Percentiles rank a stretch among this genome's conserved stretches.
Conservation (phyloP, 1,284 basidiomycete species). For the Stereum hirsutum region DNA sequence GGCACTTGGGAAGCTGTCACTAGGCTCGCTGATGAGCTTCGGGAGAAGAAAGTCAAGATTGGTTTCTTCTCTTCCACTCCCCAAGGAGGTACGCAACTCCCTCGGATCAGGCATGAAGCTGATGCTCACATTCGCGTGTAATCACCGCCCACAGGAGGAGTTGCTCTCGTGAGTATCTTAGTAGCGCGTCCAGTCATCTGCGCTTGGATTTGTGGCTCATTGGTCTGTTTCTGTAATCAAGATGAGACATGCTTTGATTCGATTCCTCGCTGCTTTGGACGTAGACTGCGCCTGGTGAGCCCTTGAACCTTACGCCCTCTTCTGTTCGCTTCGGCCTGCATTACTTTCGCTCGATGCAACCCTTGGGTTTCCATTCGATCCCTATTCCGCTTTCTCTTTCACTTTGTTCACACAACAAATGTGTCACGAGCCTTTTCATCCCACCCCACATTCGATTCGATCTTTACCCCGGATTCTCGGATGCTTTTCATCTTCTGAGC, state of each 20-base stretch:
- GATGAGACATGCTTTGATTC: slow-evolving; percentile 86
- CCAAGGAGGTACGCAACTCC: slow-evolving; percentile 59
- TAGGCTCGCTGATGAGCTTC: slow-evolving; percentile 74
- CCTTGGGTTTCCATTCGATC: slow-evolving; percentile 1
- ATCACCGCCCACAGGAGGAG: slow-evolving; percentile 51
- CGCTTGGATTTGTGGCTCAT: slow-evolving; percentile 7
- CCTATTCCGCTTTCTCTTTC: too few species aligned
- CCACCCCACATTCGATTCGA: not conserved
- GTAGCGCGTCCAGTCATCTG: slow-evolving; percentile 5
- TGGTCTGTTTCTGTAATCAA: slow-evolving; percentile 19
- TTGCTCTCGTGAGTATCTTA: slow-evolving; percentile 59
- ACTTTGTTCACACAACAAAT: too few species aligned
- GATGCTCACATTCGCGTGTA: slow-evolving; percentile 6
- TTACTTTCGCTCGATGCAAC: not conserved
- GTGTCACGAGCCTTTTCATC: not conserved
- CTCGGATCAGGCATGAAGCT: slow-evolving; percentile 11
- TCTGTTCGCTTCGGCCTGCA: not conserved
- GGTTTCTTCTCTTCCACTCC: slow-evolving; percentile 88
- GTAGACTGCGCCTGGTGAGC: slow-evolving; percentile 73
- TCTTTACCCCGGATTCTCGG: slow-evolving; percentile 1
- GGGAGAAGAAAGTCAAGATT: slow-evolving; percentile 76
- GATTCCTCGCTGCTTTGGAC: slow-evolving; percentile 71
- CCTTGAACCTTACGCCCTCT: not conserved
- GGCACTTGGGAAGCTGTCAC: slow-evolving; percentile 72
- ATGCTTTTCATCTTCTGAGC: not conserved